A percentile compares a stretch with the other conserved stretches of the same genome.
These are phyloP conservation scores for Phanerochaete sordida DNA, from an alignment of 768 basidiomycete species.

Conservation along the genomic window DNA sequence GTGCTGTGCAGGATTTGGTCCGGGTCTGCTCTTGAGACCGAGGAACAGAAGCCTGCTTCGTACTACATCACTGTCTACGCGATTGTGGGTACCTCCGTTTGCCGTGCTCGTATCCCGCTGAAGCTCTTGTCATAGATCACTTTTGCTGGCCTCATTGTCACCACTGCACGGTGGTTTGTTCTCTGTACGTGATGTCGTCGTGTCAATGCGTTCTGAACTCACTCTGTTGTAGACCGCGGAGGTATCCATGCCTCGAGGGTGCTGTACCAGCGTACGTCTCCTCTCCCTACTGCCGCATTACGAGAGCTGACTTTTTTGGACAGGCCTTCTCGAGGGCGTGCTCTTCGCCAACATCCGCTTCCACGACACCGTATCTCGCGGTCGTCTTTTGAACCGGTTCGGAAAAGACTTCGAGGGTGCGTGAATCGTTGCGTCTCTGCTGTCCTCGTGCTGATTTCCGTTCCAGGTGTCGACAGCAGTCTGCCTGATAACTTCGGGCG, in stretches of 20 bases:
- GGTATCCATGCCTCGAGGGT: slow-evolving; percentile 81
- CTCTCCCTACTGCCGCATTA: not conserved
- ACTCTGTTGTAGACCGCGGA: slow-evolving; percentile 39
- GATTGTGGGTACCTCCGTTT: slow-evolving; percentile 33
- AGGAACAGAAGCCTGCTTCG: slow-evolving; percentile 24
- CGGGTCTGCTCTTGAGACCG: slow-evolving; percentile 24
- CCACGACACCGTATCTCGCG: slow-evolving; percentile 88
- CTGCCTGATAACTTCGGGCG: slow-evolving; percentile 85
- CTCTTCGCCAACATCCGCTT: slow-evolving; percentile 89
- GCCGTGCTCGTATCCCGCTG: not conserved
- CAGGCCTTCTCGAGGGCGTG: slow-evolving; percentile 69
- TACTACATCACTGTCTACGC: slow-evolving; percentile 77
- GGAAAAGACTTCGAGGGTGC: slow-evolving; percentile 89
- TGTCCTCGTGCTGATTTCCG: not conserved
- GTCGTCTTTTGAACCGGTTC: slow-evolving; percentile 77
- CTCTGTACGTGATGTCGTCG: slow-evolving; percentile 52
- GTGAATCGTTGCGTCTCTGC: too few relatives aligned
- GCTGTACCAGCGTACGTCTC: slow-evolving; percentile 61
- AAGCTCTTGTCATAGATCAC: not conserved
- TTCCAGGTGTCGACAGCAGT: slow-evolving; percentile 71
- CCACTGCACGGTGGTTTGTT: slow-evolving; percentile 64
- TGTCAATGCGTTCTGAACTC: too few relatives aligned
- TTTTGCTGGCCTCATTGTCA: slow-evolving; percentile 44
- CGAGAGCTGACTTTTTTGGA: not conserved
- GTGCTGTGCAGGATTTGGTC: slow-evolving; percentile 35